Conservation (phyloP, 768 basidiomycete genomes). For the Stropharia rugosoannulata region DNA sequence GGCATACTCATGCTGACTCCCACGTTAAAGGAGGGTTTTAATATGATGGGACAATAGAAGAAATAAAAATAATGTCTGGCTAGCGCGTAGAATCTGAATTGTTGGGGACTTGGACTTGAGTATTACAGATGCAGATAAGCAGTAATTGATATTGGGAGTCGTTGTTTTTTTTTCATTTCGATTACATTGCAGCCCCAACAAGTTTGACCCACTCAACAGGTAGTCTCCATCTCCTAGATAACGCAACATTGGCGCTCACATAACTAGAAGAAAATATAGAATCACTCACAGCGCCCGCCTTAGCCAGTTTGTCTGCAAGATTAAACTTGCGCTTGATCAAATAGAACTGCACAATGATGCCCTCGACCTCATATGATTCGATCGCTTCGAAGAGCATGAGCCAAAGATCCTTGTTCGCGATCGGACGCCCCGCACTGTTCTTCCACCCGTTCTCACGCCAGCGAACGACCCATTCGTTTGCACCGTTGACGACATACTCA, state of each 20-base stretch:
- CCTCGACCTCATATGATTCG: neutral
- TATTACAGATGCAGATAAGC: too few relatives aligned
- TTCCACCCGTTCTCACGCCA: slow-evolving; percentile 10
- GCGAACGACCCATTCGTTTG: slow-evolving; percentile 3
- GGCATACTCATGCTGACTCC: too few relatives aligned
- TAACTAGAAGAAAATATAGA: neutral
- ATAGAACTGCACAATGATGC: slow-evolving; percentile 5
- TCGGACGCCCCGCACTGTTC: neutral
- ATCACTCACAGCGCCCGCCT: neutral
- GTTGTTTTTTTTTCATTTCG: neutral
- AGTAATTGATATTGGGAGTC: too few relatives aligned
- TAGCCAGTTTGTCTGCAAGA: slow-evolving; percentile 1
- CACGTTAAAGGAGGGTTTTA: too few relatives aligned
- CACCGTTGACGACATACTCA: slow-evolving; percentile 10
- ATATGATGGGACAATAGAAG: too few relatives aligned
- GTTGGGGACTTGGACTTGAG: too few relatives aligned
- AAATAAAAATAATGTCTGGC: too few relatives aligned
- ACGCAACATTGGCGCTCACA: neutral
- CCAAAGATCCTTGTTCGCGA: slow-evolving; percentile 12
- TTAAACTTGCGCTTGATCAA: slow-evolving; percentile 2
- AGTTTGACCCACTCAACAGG: neutral
- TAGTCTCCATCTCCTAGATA: neutral
- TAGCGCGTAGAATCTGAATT: too few relatives aligned
- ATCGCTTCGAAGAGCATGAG: neutral
- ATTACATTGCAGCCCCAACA: neutral